These are phyloP conservation scores for Thelephora terrestris DNA, from an alignment of 1,284 basidiomycete species.

Conservation along the genomic window DNA sequence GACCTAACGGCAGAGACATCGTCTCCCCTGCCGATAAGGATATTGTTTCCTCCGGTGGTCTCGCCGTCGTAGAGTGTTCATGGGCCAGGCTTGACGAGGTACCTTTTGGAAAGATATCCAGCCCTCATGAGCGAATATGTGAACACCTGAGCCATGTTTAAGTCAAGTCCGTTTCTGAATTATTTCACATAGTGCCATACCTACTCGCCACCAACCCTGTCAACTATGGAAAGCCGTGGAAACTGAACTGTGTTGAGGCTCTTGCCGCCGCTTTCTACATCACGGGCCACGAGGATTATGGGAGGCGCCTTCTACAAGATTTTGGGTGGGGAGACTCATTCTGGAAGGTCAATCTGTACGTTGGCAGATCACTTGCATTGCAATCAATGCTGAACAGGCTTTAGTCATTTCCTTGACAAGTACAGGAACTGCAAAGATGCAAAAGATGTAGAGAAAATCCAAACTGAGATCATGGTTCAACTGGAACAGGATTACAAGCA, in stretches of 20 bases:
- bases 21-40: conserved; percentile 81
- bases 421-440: background rate
- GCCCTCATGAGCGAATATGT: conserved; percentile 87
- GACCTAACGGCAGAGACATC: conserved; percentile 78
- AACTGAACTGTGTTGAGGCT: conserved; percentile 87
- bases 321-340: conserved; percentile 89
- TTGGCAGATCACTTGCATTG: conserved; percentile 3
- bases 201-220: conserved; percentile 88
- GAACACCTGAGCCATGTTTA: conserved; percentile 23
- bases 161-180: background rate
- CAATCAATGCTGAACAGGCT: background rate
- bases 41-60: conserved; percentile 66
- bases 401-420: background rate
- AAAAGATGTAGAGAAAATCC: background rate
- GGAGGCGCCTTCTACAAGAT: conserved; percentile 62
- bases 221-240: conserved; percentile 93
- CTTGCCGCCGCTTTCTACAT: conserved; percentile 90
- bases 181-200: conserved; percentile 64
- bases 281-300: conserved; percentile 75
- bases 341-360: conserved; percentile 72
- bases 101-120: conserved; percentile 89
- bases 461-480: background rate
- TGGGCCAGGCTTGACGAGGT: conserved; percentile 95
- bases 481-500: background rate
- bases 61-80: conserved; percentile 96